phyloP scores from a whole-genome alignment of 176 grass and related monocot genomes.

The Aechmea fasciata region DNA sequence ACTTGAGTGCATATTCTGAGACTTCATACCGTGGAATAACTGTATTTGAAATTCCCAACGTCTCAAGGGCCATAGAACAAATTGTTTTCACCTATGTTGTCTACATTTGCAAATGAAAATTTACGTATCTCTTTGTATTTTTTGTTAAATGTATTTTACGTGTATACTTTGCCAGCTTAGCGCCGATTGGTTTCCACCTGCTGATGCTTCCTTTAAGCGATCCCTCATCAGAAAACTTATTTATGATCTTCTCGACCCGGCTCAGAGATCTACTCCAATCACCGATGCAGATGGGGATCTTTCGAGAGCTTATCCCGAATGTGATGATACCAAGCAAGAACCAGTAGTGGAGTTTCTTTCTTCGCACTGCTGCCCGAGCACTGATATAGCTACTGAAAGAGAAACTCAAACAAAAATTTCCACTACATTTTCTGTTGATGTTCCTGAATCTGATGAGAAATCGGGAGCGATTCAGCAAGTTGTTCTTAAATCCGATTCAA shows the following conservation, averaged over 20 bases:
- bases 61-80: too few relatives aligned
- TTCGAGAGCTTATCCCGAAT: slow-evolving; percentile 30
- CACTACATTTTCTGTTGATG: slow-evolving; percentile 24
- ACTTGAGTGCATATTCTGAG: too few relatives aligned
- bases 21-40: too few relatives aligned
- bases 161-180: slow-evolving; percentile 45
- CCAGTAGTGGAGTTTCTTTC: slow-evolving; percentile 31
- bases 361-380: slow-evolving; percentile 25
- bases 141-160: not conserved
- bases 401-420: slow-evolving; percentile 14
- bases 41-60: too few relatives aligned
- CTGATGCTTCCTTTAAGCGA: slow-evolving; percentile 90
- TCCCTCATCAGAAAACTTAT: slow-evolving; percentile 69
- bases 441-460: slow-evolving; percentile 33
- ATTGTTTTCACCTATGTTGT: too few relatives aligned
- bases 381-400: slow-evolving; percentile 19
- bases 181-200: slow-evolving; percentile 71
- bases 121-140: slow-evolving; percentile 11
- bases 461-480: slow-evolving; percentile 17
- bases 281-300: slow-evolving; percentile 24
- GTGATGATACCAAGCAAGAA: slow-evolving; percentile 38
- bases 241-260: slow-evolving; percentile 34
- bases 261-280: slow-evolving; percentile 21
- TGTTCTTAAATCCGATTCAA: slow-evolving; percentile 2
- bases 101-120: not conserved